phyloP scores from a whole-genome alignment of 495 filamentous ascomycete species.

The Aspergillus cristatus region DNA sequence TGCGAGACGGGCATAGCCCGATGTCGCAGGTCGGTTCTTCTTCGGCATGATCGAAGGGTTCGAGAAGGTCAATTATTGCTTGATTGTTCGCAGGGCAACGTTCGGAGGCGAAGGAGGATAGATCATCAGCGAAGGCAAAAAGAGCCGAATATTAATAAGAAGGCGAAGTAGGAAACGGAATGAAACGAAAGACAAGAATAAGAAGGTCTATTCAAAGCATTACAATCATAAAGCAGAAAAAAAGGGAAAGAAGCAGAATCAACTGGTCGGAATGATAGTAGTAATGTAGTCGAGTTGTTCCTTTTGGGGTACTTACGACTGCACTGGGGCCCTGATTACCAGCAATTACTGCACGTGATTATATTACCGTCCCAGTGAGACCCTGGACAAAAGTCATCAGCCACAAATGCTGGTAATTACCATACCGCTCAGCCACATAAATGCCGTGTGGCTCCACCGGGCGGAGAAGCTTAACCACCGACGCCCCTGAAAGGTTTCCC shows the following conservation, averaged over 20 bases:
- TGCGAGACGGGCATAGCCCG: constrained; percentile 84
- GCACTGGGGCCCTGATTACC: no score
- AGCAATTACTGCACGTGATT: no score
- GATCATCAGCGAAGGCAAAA: neutral
- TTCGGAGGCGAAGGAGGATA: neutral
- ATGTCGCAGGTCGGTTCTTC: constrained; percentile 60
- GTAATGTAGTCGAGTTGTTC: no score
- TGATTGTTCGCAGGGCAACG: neutral
- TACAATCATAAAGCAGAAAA: neutral
- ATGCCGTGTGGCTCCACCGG: neutral
- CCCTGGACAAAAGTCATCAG: neutral
- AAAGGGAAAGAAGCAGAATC: no score
- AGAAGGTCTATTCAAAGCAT: neutral
- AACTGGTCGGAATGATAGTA: no score
- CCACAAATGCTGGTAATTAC: neutral
- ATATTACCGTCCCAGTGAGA: no score
- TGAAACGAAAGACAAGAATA: neutral
- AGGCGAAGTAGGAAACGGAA: neutral
- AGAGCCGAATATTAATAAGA: neutral
- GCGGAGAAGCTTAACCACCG: neutral
- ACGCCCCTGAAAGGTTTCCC: neutral
- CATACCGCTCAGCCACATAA: neutral
- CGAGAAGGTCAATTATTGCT: no score
- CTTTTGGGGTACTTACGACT: no score
- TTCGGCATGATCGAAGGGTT: constrained; percentile 37